A percentile compares a stretch with the other conserved stretches of the same genome.
phyloP scores from a whole-genome alignment of 805 yeast species.

The Suhomyces sp. region DNA sequence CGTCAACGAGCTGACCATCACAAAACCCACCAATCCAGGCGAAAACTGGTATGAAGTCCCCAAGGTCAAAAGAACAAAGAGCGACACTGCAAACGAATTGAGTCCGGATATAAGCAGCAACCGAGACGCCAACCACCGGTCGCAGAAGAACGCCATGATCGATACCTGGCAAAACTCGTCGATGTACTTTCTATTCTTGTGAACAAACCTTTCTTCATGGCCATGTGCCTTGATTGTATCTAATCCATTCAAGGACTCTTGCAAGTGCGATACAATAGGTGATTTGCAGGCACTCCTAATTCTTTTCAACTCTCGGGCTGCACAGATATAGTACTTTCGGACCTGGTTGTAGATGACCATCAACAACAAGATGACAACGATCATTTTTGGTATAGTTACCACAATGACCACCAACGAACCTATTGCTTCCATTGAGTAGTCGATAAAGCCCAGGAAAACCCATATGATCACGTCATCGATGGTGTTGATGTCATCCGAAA shows the following conservation, averaged over 20 bases:
- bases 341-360: conserved; percentile 29
- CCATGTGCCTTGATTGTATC: conserved; percentile 34
- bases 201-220: conserved; percentile 27
- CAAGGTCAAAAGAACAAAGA: conserved; percentile 25
- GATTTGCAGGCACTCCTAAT: conserved; percentile 28
- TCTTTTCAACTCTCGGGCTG: conserved; percentile 35
- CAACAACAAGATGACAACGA: conserved; percentile 23
- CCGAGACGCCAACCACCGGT: conserved; percentile 38
- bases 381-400: conserved; percentile 32
- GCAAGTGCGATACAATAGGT: conserved; percentile 35
- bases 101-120: conserved; percentile 34
- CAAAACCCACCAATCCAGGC: conserved; percentile 37
- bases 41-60: conserved; percentile 20
- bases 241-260: conserved; percentile 36
- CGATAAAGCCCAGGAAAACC: conserved; percentile 24
- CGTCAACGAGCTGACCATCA: conserved; percentile 34
- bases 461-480: conserved; percentile 34
- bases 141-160: conserved; percentile 20
- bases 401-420: conserved; percentile 30
- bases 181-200: conserved; percentile 22
- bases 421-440: conserved; percentile 20
- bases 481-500: conserved; percentile 34
- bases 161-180: conserved; percentile 21
- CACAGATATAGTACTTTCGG: conserved; percentile 30
- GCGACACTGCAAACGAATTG: conserved; percentile 27